phyloP scores from a whole-genome alignment of 371 early-diverging fungal genomes.

The Rhizopus arrhizus region DNA sequence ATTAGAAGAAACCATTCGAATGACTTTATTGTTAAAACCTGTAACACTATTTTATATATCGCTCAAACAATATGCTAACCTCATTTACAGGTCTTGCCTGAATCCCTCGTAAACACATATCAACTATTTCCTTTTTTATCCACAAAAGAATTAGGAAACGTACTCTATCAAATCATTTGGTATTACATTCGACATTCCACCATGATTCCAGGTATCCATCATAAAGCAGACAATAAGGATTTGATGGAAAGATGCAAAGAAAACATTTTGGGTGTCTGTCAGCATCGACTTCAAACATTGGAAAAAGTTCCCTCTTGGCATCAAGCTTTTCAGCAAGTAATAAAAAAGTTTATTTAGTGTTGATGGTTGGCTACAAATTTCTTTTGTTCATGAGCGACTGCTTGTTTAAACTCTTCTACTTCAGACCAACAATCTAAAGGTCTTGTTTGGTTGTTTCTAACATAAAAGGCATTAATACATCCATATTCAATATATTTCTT shows the following conservation, averaged over 20 bases:
- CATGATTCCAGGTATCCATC: constrained; percentile 30
- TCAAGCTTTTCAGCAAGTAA: constrained; percentile 9
- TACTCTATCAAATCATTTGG: constrained; percentile 43
- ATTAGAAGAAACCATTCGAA: constrained; percentile 40
- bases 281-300: constrained; percentile 22
- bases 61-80: neutral
- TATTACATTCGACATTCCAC: constrained; percentile 31
- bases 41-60: constrained; percentile 18
- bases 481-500: neutral
- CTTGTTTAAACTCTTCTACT: constrained; percentile 64
- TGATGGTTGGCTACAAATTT: constrained; percentile 52
- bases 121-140: constrained; percentile 42
- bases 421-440: constrained; percentile 73
- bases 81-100: constrained; percentile 28
- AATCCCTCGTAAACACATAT: constrained; percentile 22
- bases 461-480: neutral
- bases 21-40: constrained; percentile 25
- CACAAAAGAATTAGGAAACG: constrained; percentile 37
- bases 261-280: constrained; percentile 22
- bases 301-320: constrained; percentile 31
- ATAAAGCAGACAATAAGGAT: constrained; percentile 16
- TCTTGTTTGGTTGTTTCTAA: constrained; percentile 52
- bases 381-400: constrained; percentile 59
- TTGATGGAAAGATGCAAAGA: constrained; percentile 24
- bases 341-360: constrained; percentile 18